Evolutionary conservation across 208 protist genomes (phyloP).

Genomic region (Leishmania turanica): DNA sequence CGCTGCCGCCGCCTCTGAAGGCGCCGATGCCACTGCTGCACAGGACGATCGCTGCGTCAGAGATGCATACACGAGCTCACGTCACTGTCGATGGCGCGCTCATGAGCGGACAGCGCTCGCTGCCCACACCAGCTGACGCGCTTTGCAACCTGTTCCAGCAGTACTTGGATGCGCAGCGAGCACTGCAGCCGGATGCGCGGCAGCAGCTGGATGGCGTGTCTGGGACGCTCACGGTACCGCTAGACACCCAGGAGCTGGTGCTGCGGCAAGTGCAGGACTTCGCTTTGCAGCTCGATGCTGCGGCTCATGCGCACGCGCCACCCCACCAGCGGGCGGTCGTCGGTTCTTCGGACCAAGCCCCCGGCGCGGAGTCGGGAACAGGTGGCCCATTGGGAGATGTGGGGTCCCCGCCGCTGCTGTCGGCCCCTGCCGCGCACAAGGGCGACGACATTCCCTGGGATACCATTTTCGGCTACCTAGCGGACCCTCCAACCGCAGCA

Average conservation of each 20-base stretch:
- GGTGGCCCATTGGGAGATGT: background rate
- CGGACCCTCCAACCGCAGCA: background rate
- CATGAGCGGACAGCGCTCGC: background rate
- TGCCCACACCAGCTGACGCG: background rate
- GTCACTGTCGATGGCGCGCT: background rate
- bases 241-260: constrained; percentile 22
- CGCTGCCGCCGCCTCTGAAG: background rate
- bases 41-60: background rate
- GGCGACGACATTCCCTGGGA: constrained; percentile 14
- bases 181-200: constrained; percentile 4
- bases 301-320: background rate
- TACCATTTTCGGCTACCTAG: constrained; percentile 10
- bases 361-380: background rate
- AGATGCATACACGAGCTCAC: background rate
- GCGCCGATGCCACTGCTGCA: background rate
- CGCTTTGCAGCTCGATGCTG: constrained; percentile 12
- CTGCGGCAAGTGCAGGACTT: constrained; percentile 24
- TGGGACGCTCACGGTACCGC: background rate
- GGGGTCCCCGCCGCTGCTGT: background rate
- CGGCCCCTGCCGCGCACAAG: background rate
- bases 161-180: constrained; percentile 26
- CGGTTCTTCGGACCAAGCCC: background rate
- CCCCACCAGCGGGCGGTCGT: background rate
- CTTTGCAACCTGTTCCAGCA: constrained; percentile 15
- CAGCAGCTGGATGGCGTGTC: background rate